These are phyloP conservation scores for Gamarada debralockiae DNA, from an alignment of 495 filamentous ascomycete species.

Conservation along the genomic window DNA sequence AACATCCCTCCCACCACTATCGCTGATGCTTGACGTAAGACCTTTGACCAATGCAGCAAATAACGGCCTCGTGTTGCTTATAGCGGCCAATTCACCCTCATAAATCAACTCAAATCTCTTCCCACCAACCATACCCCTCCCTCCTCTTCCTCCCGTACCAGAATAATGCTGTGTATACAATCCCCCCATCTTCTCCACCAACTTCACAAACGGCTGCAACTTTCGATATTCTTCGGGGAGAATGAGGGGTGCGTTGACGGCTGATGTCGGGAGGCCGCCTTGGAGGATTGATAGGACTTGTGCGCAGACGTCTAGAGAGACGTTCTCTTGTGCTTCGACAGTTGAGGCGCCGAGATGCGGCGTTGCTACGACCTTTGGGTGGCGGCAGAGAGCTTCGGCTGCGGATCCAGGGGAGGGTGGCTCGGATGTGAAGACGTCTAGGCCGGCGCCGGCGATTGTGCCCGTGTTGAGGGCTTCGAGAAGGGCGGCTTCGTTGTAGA, in stretches of 20 bases:
- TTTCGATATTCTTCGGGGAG: constrained; percentile 67
- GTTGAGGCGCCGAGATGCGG: constrained; percentile 72
- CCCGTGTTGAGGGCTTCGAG: constrained; percentile 61
- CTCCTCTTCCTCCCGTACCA: constrained; percentile 20
- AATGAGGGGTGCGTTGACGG: constrained; percentile 71
- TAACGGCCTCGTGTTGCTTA: constrained; percentile 64
- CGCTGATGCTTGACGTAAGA: constrained; percentile 54
- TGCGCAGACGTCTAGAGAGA: constrained; percentile 67
- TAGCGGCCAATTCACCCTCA: constrained; percentile 56
- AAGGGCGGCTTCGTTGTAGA: constrained; percentile 68
- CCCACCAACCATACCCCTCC: constrained; percentile 29
- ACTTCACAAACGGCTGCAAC: constrained; percentile 62
- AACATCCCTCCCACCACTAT: constrained; percentile 55
- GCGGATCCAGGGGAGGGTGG: constrained; percentile 51
- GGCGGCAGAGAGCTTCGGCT: constrained; percentile 51
- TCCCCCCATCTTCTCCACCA: constrained; percentile 66
- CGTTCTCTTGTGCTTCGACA: constrained; percentile 74
- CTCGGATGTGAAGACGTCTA: constrained; percentile 73
- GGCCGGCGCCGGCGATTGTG: constrained; percentile 64
- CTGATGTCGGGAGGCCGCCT: constrained; percentile 62
- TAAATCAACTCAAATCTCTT: constrained; percentile 67
- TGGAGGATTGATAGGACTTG: constrained; percentile 65
- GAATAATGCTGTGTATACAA: constrained; percentile 69
- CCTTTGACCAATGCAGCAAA: constrained; percentile 70
- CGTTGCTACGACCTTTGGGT: constrained; percentile 63